A percentile compares a stretch with the other conserved stretches of the same genome.
Conservation (phyloP, 2,329 filamentous ascomycete species). For the Scedosporium apiospermum region DNA sequence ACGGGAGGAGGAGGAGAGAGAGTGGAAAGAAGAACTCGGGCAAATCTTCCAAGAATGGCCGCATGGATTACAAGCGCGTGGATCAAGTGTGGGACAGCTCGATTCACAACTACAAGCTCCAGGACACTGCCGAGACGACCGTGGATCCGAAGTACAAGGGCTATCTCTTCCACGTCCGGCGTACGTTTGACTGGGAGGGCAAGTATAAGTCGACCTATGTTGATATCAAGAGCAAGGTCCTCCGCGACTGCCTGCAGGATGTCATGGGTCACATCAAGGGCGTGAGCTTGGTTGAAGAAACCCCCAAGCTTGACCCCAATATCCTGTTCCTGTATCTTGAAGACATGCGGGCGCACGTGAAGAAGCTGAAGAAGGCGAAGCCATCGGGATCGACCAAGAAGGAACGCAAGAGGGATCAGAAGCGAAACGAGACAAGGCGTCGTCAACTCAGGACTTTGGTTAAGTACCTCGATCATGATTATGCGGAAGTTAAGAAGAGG, state of each 20-base stretch:
- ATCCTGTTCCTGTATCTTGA: slow-evolving; percentile 69
- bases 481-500: slow-evolving; percentile 62
- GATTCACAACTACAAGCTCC: slow-evolving; percentile 42
- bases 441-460: slow-evolving; percentile 63
- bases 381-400: slow-evolving; percentile 34
- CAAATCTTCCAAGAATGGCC: background rate
- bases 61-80: slow-evolving; percentile 24
- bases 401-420: slow-evolving; percentile 51
- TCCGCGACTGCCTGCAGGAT: slow-evolving; percentile 52
- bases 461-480: slow-evolving; percentile 74
- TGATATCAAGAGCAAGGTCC: slow-evolving; percentile 74
- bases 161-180: slow-evolving; percentile 73
- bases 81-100: slow-evolving; percentile 44
- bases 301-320: slow-evolving; percentile 63
- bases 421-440: slow-evolving; percentile 47
- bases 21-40: background rate
- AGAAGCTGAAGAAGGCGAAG: slow-evolving; percentile 52
- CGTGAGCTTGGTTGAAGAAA: slow-evolving; percentile 71
- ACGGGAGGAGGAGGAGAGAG: background rate
- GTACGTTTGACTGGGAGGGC: slow-evolving; percentile 77
- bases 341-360: slow-evolving; percentile 57
- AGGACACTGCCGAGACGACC: slow-evolving; percentile 38
- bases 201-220: slow-evolving; percentile 65
- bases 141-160: slow-evolving; percentile 56
- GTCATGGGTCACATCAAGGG: slow-evolving; percentile 30